Evolutionary conservation across 768 basidiomycete species (phyloP), one percentile per base, ranked within the genome.

Genomic region (Phanerodontia chrysosporium): DNA sequence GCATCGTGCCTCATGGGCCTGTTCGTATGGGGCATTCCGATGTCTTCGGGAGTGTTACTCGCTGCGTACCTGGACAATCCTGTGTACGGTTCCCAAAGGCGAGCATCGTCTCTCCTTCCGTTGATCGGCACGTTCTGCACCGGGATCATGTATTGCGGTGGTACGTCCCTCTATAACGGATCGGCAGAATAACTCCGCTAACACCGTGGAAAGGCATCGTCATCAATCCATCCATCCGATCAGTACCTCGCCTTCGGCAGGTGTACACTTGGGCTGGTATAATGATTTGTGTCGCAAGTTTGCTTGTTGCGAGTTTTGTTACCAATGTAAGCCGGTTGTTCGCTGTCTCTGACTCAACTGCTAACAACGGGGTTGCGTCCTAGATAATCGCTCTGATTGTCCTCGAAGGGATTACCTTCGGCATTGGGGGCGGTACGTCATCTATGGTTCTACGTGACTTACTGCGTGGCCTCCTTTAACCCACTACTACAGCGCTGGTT

Each of bases 391-490:
- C 46, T 1, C 64, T 74, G 2, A 39, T 74, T 16, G 29, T 59
- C 12, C 57, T 71, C 3, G 67, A 74, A 65, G 73, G 70, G 29
- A 65, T 69, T 13, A 27, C 69, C 24, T 72, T 73, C 44, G 73
- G 65, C 16, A 63, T 73, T 16, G 73, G 69, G 21, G 73, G 66
- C 6, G 60, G 60, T 35, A 35, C 32, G 32, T 35, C 32, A 13
- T 35, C 7, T 35, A 13, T n/a, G n/a, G n/a, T n/a, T 35, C 32
- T 7, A 35, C 32, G 13, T 35, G 32, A 7, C 13, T 13, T 7
- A 35, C 6, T 35, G 32, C n/a, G n/a, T n/a, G n/a, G n/a, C n/a
- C n/a, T n/a, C n/a, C n/a, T n/a, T n/a, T n/a, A n/a, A n/a, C n/a
- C n/a, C n/a, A n/a, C n/a, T n/a, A n/a, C n/a, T n/a, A n/a, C n/a